phyloP scores from a whole-genome alignment of 352 stramenopile species.

The Stephanocyclus meneghinianus region DNA sequence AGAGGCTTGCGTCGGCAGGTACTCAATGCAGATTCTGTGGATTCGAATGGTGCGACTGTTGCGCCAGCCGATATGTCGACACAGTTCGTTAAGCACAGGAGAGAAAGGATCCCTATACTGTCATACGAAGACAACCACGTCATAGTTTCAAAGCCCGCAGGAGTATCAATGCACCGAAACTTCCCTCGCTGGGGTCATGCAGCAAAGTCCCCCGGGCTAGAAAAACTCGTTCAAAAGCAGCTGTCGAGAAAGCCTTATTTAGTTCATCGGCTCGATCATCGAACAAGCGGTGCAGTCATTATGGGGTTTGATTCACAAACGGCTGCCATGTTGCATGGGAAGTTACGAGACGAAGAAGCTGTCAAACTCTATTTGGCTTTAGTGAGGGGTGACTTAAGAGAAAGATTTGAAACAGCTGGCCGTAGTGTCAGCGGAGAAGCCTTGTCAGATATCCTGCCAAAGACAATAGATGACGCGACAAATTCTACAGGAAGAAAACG shows the following conservation, averaged over 20 bases:
- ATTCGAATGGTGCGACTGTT: background rate
- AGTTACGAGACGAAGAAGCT: conserved; percentile 20
- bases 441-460: background rate
- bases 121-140: conserved; percentile 65
- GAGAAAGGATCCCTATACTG: conserved; percentile 59
- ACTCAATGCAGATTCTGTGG: background rate
- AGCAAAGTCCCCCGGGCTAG: conserved; percentile 36
- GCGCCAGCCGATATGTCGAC: background rate
- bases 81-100: background rate
- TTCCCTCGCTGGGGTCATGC: conserved; percentile 15
- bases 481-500: conserved; percentile 14
- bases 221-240: conserved; percentile 60
- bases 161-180: conserved; percentile 59
- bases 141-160: conserved; percentile 67
- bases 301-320: conserved; percentile 62
- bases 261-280: conserved; percentile 73
- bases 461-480: background rate
- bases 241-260: conserved; percentile 62
- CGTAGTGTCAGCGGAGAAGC: background rate
- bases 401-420: conserved; percentile 13
- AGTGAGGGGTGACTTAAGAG: conserved; percentile 57
- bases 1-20: background rate
- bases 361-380: conserved; percentile 69
- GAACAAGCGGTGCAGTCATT: conserved; percentile 63
- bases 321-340: conserved; percentile 42